These are phyloP conservation scores for Fusarium mexicanum DNA, from an alignment of 2,329 filamentous ascomycete genomes.

Conservation along the genomic window DNA sequence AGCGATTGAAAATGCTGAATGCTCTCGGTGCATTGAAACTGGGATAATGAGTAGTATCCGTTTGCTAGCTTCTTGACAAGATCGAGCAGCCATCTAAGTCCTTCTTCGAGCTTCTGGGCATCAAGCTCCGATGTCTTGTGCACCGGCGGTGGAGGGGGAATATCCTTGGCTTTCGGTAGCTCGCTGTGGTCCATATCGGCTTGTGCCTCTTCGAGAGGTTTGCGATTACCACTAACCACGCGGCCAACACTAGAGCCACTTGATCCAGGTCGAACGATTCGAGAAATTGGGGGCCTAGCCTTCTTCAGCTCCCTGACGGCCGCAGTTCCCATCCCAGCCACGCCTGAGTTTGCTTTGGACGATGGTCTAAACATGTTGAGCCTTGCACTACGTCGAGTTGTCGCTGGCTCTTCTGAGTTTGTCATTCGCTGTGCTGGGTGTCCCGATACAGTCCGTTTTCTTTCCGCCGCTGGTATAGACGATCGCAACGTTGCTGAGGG, in stretches of 20 bases:
- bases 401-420: slow-evolving; percentile 67
- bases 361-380: slow-evolving; percentile 76
- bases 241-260: slow-evolving; percentile 79
- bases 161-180: slow-evolving; percentile 56
- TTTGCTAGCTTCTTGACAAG: slow-evolving; percentile 83
- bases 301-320: slow-evolving; percentile 81
- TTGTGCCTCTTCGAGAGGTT: slow-evolving; percentile 72
- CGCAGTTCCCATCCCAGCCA: slow-evolving; percentile 65
- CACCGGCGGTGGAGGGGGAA: slow-evolving; percentile 48
- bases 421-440: slow-evolving; percentile 68
- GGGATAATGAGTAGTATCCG: slow-evolving; percentile 80
- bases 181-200: slow-evolving; percentile 78
- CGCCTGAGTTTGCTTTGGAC: slow-evolving; percentile 69
- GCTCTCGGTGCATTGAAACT: slow-evolving; percentile 82
- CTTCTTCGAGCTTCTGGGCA: slow-evolving; percentile 75
- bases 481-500: slow-evolving; percentile 50
- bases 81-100: slow-evolving; percentile 79
- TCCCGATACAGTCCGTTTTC: slow-evolving; percentile 93
- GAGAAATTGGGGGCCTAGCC: slow-evolving; percentile 76
- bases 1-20: slow-evolving; percentile 78
- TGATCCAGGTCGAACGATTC: slow-evolving; percentile 72
- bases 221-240: slow-evolving; percentile 90
- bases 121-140: slow-evolving; percentile 61
- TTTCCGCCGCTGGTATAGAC: slow-evolving; percentile 64
- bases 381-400: slow-evolving; percentile 73